Percentiles rank a stretch among this genome's conserved stretches.
These are phyloP conservation scores for Spathaspora boniae DNA, from an alignment of 805 yeast species.

Conservation along the genomic window DNA sequence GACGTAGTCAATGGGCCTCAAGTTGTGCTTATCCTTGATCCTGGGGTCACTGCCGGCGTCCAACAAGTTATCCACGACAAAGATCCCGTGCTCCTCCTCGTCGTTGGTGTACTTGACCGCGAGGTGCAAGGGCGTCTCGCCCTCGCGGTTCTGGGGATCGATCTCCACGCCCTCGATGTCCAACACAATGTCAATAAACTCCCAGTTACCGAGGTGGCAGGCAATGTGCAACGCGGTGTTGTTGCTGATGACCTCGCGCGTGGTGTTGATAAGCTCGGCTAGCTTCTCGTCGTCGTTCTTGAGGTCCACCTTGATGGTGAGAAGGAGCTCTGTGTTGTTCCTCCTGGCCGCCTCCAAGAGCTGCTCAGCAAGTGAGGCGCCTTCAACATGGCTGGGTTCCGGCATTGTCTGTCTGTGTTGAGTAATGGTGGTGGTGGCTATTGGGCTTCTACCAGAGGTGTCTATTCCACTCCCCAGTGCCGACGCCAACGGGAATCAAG, in stretches of 20 bases:
- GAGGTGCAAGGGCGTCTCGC: constrained; percentile 85
- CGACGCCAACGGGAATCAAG: too few species aligned
- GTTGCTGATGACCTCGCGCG: constrained; percentile 68
- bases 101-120: constrained; percentile 74
- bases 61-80: constrained; percentile 71
- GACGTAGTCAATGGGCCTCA: constrained; percentile 73
- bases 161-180: constrained; percentile 90
- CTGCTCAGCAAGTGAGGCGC: constrained; percentile 75
- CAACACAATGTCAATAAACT: constrained; percentile 72
- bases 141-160: constrained; percentile 74
- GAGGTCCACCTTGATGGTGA: constrained; percentile 48
- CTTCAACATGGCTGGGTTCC: too few species aligned
- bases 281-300: constrained; percentile 37
- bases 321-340: constrained; percentile 75
- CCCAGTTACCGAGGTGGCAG: constrained; percentile 79
- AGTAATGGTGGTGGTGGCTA: too few species aligned
- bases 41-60: constrained; percentile 90
- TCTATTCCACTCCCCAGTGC: too few species aligned
- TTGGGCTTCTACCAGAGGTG: too few species aligned
- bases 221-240: constrained; percentile 82
- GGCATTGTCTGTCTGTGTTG: too few species aligned
- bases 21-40: constrained; percentile 43
- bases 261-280: constrained; percentile 55
- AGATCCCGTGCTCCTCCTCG: constrained; percentile 83
- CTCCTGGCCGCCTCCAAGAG: constrained; percentile 83